Conservation (phyloP, 768 basidiomycete genomes). For the Pholiota conissans region DNA sequence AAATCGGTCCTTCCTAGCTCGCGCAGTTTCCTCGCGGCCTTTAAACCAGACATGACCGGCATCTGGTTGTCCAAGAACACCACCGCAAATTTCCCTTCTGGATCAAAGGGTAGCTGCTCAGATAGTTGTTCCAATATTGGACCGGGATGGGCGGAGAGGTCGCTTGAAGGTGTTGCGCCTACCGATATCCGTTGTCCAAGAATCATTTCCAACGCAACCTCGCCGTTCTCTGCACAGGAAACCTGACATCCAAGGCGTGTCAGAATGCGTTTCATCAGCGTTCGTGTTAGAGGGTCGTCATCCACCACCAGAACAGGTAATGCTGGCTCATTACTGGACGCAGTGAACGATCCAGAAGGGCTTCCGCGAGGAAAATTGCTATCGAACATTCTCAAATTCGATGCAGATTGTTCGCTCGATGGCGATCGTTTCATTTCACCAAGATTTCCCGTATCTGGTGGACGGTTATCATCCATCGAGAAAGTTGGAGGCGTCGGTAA, state of each 20-base stretch:
- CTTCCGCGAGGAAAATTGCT: slow-evolving; percentile 35
- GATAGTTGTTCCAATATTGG: slow-evolving; percentile 39
- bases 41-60: slow-evolving; percentile 77
- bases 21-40: slow-evolving; percentile 64
- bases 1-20: slow-evolving; percentile 69
- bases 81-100: slow-evolving; percentile 43
- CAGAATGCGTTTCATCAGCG: slow-evolving; percentile 77
- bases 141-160: slow-evolving; percentile 31
- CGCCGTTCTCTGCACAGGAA: slow-evolving; percentile 83
- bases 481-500: slow-evolving; percentile 36
- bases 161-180: slow-evolving; percentile 39
- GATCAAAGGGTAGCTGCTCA: slow-evolving; percentile 17
- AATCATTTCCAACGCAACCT: slow-evolving; percentile 73
- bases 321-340: slow-evolving; percentile 43
- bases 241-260: slow-evolving; percentile 78
- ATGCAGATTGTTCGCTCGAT: slow-evolving; percentile 22
- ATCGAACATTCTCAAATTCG: slow-evolving; percentile 39
- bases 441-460: slow-evolving; percentile 22
- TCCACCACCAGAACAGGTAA: slow-evolving; percentile 79
- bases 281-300: slow-evolving; percentile 79
- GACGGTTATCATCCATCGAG: slow-evolving; percentile 23
- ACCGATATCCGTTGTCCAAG: slow-evolving; percentile 37
- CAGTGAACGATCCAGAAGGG: slow-evolving; percentile 36
- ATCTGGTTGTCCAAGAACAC: slow-evolving; percentile 76
- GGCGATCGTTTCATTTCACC: slow-evolving; percentile 23